phyloP scores from a whole-genome alignment of 2,329 filamentous ascomycete genomes.

The Dactylellina parvicollis region DNA sequence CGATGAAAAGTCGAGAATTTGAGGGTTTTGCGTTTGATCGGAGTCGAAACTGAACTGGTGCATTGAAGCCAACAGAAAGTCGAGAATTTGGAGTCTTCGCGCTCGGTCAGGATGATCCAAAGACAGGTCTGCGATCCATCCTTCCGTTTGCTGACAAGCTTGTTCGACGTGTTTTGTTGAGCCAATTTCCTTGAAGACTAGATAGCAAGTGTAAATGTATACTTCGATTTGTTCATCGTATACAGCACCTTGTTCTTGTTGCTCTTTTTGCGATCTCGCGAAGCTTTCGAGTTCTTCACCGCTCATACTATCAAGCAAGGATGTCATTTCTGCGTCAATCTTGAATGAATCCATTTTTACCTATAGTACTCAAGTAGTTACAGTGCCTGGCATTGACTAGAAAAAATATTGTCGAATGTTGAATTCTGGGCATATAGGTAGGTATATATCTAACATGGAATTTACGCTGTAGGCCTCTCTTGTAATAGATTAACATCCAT shows the following conservation, averaged over 20 bases:
- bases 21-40: not conserved
- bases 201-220: slow-evolving; percentile 13
- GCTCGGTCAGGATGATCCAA: not conserved
- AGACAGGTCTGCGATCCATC: slow-evolving; percentile 9
- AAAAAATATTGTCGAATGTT: too few species aligned
- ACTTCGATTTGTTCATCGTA: slow-evolving; percentile 36
- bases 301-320: slow-evolving; percentile 4
- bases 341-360: slow-evolving; percentile 27
- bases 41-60: slow-evolving; percentile 7
- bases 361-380: too few species aligned
- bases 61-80: slow-evolving; percentile 14
- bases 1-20: not conserved
- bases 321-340: slow-evolving; percentile 10
- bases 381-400: too few species aligned
- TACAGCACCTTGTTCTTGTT: not conserved
- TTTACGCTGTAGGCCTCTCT: too few species aligned
- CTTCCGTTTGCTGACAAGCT: slow-evolving; percentile 7
- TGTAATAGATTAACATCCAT: too few species aligned
- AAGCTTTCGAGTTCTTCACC: slow-evolving; percentile 15
- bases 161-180: slow-evolving; percentile 16
- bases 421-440: too few species aligned
- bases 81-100: slow-evolving; percentile 20
- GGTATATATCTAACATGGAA: too few species aligned
- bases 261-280: not conserved
- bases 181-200: not conserved